Percentiles rank a stretch among this genome's conserved stretches.
Conservation (phyloP, 352 stramenopile species). For the Phytophthora constricta region DNA sequence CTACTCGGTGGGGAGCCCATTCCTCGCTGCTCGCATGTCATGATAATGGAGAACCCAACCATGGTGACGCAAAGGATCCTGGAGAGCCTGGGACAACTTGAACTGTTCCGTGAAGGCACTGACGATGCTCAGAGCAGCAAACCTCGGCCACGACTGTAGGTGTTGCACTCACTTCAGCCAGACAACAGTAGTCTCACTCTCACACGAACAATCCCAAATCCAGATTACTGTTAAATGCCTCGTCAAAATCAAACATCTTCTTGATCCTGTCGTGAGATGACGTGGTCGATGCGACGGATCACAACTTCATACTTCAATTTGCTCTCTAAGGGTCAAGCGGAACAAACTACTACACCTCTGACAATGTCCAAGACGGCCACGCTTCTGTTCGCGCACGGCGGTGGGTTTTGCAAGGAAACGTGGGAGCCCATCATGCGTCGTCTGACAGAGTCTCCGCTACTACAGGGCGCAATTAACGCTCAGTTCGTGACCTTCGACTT, state of each 20-base stretch:
- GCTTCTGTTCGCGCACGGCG: constrained; percentile 57
- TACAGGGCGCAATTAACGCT: constrained; percentile 21
- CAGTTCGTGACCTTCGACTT: constrained; percentile 52
- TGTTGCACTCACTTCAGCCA: background rate
- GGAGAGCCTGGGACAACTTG: constrained; percentile 29
- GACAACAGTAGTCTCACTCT: background rate
- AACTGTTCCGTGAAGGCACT: constrained; percentile 8
- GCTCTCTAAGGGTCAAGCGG: background rate
- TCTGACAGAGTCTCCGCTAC: constrained; percentile 36
- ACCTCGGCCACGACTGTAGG: constrained; percentile 14
- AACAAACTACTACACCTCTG: background rate
- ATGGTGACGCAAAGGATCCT: constrained; percentile 37
- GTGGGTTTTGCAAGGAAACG: constrained; percentile 52
- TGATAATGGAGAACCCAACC: constrained; percentile 50
- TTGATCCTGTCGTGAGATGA: background rate
- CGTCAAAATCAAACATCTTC: background rate
- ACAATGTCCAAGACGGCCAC: constrained; percentile 34
- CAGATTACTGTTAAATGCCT: background rate
- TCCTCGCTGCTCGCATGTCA: constrained; percentile 33
- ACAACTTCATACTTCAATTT: constrained; percentile 17
- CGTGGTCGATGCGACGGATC: background rate
- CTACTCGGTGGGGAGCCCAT: constrained; percentile 38
- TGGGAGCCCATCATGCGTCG: constrained; percentile 57
- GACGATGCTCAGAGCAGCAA: background rate
- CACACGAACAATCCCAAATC: background rate